These are phyloP conservation scores for Arthrobotrys sinensis DNA, from an alignment of 2,329 filamentous ascomycete genomes.

Conservation along the genomic window DNA sequence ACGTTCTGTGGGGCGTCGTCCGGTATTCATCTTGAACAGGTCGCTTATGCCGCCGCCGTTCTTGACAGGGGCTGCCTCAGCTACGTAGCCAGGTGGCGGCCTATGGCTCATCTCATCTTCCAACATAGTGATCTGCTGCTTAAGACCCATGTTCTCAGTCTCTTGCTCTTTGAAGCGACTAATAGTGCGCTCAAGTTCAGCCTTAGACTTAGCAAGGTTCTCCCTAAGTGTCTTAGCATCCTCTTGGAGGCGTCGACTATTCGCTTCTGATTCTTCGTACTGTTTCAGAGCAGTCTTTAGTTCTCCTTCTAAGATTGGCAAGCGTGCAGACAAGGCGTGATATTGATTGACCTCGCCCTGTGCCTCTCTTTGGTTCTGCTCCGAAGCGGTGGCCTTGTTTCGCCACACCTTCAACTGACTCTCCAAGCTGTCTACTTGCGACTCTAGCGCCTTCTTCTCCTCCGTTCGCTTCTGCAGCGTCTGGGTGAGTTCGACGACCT, in stretches of 20 bases:
- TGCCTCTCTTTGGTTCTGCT: constrained; percentile 90
- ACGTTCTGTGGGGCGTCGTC: constrained; percentile 91
- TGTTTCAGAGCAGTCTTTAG: constrained; percentile 91
- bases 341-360: constrained; percentile 98
- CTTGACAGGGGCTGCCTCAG: constrained; percentile 79
- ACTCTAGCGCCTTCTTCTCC: constrained; percentile 90
- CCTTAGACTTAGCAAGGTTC: constrained; percentile 81
- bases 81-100: constrained; percentile 75
- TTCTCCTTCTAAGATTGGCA: constrained; percentile 93
- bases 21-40: constrained; percentile 95
- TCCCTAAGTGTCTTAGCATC: constrained; percentile 90
- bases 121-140: constrained; percentile 89
- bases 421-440: constrained; percentile 95
- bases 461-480: constrained; percentile 91
- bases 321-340: constrained; percentile 90
- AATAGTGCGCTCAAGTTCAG: constrained; percentile 85
- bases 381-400: constrained; percentile 88
- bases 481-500: constrained; percentile 98
- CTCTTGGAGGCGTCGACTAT: constrained; percentile 93
- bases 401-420: constrained; percentile 97
- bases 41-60: constrained; percentile 72
- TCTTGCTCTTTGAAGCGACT: constrained; percentile 82
- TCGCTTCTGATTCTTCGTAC: constrained; percentile 90
- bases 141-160: constrained; percentile 85
- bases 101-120: constrained; percentile 81